Evolutionary conservation across 1,284 basidiomycete species (phyloP), one percentile per base, ranked within the genome.

Genomic region (Apiotrichum sp.): DNA sequence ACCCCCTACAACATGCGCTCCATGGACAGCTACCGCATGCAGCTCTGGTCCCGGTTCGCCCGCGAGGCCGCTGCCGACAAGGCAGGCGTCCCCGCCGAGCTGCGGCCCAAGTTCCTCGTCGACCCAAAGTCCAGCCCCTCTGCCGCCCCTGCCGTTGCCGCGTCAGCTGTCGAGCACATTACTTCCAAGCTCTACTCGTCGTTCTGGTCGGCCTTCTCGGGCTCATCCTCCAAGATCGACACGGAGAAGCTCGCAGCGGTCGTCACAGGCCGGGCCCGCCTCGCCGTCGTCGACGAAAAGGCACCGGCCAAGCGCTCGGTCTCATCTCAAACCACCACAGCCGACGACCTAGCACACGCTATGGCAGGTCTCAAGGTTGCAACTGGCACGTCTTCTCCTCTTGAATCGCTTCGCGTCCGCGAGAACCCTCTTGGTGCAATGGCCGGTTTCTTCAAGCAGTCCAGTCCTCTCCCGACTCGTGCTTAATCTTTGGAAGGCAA

Each of bases 41-140:
- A 92, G 65, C 79, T 92, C 1, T 92, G 89, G 89, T 83, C 84
- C 39, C 83, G 86, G 74, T 86, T 92, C 82, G 87, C 87, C 0
- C 65, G 74, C 35, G 77, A 77, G 50, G 75, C 73, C 7, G 69
- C 70, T 3, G 64, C 68, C 10, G 69, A 73, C 47, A 72, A 74
- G 59, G 63, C 67, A 44, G 63, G 64, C 22, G 52, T 77, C 2
- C 52, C 71, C 2, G 49, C 57, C 6, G 67, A 69, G 9, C 53
- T 74, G 35, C 69, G 75, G 55, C 76, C 77, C 14, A 76, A 76
- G 57, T 78, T 76, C 63, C 69, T 71, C 56, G 64, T 67, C 49
- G 68, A 71, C 47, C 54, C 64, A 50, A 42, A 55, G 16, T 16
- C 49, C 22, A 47, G 43, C 6, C 22, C 42, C 34, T 53, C 64